A percentile compares a stretch with the other conserved stretches of the same genome.
Conservation (phyloP, 495 filamentous ascomycete genomes). For the Penicillium arizonense region DNA sequence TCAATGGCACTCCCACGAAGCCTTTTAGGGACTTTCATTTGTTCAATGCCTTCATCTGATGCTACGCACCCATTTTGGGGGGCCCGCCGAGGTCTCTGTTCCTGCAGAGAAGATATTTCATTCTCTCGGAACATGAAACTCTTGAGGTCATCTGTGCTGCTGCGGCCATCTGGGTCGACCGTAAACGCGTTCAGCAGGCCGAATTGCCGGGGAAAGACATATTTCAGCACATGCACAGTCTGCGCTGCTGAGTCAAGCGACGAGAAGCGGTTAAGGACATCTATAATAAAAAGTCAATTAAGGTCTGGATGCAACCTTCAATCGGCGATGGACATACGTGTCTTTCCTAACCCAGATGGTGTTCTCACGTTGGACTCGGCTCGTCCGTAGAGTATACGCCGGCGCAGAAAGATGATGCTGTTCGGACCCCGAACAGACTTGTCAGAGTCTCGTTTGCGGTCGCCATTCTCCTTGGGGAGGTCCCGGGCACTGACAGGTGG, state of each 20-base stretch:
- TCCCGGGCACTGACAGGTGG: neutral
- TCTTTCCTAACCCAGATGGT: constrained; percentile 71
- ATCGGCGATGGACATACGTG: constrained; percentile 59
- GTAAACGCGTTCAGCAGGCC: constrained; percentile 90
- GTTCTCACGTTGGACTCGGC: constrained; percentile 67
- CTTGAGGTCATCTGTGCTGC: constrained; percentile 70
- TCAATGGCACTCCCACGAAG: constrained; percentile 60
- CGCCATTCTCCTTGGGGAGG: neutral
- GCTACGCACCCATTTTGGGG: neutral
- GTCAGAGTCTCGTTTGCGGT: neutral
- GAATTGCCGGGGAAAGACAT: constrained; percentile 92
- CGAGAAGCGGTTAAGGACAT: constrained; percentile 78
- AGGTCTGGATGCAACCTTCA: neutral
- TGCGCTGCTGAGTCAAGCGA: constrained; percentile 44
- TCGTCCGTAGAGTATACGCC: constrained; percentile 82
- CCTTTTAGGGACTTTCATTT: constrained; percentile 66
- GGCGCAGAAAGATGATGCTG: constrained; percentile 74
- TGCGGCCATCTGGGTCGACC: constrained; percentile 55
- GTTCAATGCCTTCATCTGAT: constrained; percentile 10
- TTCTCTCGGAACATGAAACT: constrained; percentile 82
- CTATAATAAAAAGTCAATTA: constrained; percentile 39
- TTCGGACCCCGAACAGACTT: constrained; percentile 38
- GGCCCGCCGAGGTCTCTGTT: constrained; percentile 5
- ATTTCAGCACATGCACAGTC: constrained; percentile 76
- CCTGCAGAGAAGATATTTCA: constrained; percentile 58